Percentiles rank a stretch among this genome's conserved stretches.
Evolutionary conservation across 1,139 yeast genomes (phyloP).

Genomic region (Kodamaea fungicola): DNA sequence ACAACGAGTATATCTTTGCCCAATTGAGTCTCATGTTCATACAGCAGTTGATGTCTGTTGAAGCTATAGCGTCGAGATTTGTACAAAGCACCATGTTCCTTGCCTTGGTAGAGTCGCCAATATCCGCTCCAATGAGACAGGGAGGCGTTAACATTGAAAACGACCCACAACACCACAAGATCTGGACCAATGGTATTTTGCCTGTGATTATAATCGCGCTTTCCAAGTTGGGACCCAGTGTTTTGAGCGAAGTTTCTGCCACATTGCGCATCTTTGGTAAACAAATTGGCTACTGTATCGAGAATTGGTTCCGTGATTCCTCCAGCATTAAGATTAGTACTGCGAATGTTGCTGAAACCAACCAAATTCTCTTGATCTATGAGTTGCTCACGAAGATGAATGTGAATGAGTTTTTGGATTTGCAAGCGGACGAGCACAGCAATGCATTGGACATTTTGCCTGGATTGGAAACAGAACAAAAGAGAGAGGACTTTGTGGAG

Average conservation of each 20-base stretch:
- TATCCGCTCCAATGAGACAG: slow-evolving; percentile 61
- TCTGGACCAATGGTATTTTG: slow-evolving; percentile 82
- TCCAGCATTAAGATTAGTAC: slow-evolving; percentile 54
- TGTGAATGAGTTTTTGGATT: slow-evolving; percentile 39
- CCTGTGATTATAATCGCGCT: slow-evolving; percentile 63
- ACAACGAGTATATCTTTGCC: slow-evolving; percentile 67
- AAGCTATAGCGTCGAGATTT: slow-evolving; percentile 63
- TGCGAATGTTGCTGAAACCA: slow-evolving; percentile 72
- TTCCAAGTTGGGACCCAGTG: slow-evolving; percentile 58
- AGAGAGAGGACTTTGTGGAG: slow-evolving; percentile 53
- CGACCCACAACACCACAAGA: slow-evolving; percentile 54
- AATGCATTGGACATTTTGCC: slow-evolving; percentile 44
- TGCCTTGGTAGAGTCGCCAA: slow-evolving; percentile 69
- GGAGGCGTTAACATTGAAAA: slow-evolving; percentile 55
- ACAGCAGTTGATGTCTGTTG: slow-evolving; percentile 63
- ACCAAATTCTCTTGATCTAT: slow-evolving; percentile 67
- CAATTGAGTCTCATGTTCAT: slow-evolving; percentile 69
- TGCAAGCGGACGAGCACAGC: slow-evolving; percentile 10
- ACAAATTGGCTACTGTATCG: slow-evolving; percentile 63
- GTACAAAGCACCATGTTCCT: slow-evolving; percentile 65
- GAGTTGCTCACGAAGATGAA: slow-evolving; percentile 52
- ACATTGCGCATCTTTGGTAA: slow-evolving; percentile 62
- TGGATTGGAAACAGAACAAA: slow-evolving; percentile 58
- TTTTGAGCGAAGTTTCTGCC: slow-evolving; percentile 62
- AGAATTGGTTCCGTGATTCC: slow-evolving; percentile 67